Conservation (phyloP, 2,329 filamentous ascomycete genomes). For the Fusarium haematococcum region DNA sequence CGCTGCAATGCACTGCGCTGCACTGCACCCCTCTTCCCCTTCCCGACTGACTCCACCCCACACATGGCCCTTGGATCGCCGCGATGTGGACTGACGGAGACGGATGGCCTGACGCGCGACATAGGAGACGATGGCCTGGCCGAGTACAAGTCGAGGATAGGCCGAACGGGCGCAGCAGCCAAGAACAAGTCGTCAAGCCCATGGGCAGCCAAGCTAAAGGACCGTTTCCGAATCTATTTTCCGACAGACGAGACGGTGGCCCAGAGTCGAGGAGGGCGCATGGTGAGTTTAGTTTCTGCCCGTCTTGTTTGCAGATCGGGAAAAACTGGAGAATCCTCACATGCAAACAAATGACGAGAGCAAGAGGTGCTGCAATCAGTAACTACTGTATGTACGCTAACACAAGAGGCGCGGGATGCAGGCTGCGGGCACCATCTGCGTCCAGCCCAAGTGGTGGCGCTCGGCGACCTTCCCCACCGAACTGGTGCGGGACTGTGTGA, state of each 20-base stretch:
- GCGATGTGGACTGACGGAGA: constrained; percentile 30
- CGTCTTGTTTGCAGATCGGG: constrained; percentile 17
- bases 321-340: constrained; percentile 33
- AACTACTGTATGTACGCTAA: constrained; percentile 40
- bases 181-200: constrained; percentile 35
- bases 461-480: constrained; percentile 75
- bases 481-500: constrained; percentile 81
- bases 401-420: constrained; percentile 55
- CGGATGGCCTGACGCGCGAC: constrained; percentile 17
- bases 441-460: constrained; percentile 79
- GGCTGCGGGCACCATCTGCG: constrained; percentile 85
- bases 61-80: constrained; percentile 16
- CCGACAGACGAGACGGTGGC: constrained; percentile 78
- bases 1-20: not conserved
- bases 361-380: constrained; percentile 15
- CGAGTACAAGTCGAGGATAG: constrained; percentile 57
- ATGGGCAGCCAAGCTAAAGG: constrained; percentile 47
- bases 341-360: constrained; percentile 18
- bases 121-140: constrained; percentile 56
- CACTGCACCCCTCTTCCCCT: constrained; percentile 9
- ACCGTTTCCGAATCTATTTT: constrained; percentile 81
- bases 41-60: constrained; percentile 16
- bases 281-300: constrained; percentile 53
- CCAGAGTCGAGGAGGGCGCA: constrained; percentile 71
- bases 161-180: constrained; percentile 41